phyloP scores from a whole-genome alignment of 2,329 filamentous ascomycete genomes.

The Lachnellula suecica region DNA sequence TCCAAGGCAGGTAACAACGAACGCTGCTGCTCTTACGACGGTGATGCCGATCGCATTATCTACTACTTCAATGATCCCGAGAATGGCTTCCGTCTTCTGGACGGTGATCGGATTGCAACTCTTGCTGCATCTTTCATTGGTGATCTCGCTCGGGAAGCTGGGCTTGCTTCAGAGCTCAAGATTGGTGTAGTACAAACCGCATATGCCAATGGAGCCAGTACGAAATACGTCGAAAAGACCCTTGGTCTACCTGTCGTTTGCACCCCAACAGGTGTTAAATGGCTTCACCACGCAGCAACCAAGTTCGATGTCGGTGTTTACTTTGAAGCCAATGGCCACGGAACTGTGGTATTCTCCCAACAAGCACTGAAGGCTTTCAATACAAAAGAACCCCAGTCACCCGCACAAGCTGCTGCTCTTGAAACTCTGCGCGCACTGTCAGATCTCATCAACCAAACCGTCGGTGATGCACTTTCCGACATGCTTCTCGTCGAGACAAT shows the following conservation, averaged over 20 bases:
- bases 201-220: conserved; percentile 95
- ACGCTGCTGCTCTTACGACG: conserved; percentile 88
- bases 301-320: conserved; percentile 96
- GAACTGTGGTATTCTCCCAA: conserved; percentile 90
- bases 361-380: conserved; percentile 78
- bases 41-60: conserved; percentile 91
- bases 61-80: conserved; percentile 90
- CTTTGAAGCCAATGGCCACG: conserved; percentile 98
- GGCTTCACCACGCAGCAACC: conserved; percentile 93
- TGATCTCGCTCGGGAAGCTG: conserved; percentile 78
- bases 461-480: conserved; percentile 93
- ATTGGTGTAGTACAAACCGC: conserved; percentile 97
- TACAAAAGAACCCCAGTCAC: conserved; percentile 80
- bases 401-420: conserved; percentile 86
- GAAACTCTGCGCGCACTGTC: conserved; percentile 80
- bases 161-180: conserved; percentile 75
- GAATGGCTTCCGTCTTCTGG: conserved; percentile 84
- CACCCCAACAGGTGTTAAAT: conserved; percentile 95
- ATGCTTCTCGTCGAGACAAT: conserved; percentile 95
- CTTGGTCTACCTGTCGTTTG: conserved; percentile 87
- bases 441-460: conserved; percentile 96
- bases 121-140: conserved; percentile 91
- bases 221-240: conserved; percentile 85
- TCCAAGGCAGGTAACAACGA: conserved; percentile 75
- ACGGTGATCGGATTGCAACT: conserved; percentile 95